Evolutionary conservation across 495 filamentous ascomycete genomes (phyloP).

Genomic region (Talaromyces proteolyticus): DNA sequence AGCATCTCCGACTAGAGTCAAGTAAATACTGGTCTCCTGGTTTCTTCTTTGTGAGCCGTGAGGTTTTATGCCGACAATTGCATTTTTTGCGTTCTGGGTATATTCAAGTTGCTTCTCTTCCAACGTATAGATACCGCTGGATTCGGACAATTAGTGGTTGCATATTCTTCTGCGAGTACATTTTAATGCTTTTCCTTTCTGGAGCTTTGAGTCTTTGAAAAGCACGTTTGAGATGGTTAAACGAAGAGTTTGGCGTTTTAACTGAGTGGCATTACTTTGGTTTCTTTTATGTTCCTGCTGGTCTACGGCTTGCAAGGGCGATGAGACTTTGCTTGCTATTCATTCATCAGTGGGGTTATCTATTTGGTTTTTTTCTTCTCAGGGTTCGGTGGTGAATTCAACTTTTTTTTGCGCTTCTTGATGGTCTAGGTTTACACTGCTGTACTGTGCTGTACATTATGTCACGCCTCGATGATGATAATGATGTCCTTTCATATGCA

Average conservation of each 20-base stretch:
- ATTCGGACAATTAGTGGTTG: background rate
- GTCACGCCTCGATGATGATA: background rate
- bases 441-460: background rate
- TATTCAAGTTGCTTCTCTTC: conserved; percentile 1
- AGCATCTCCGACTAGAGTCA: conserved; percentile 23
- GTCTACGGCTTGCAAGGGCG: background rate
- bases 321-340: background rate
- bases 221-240: background rate
- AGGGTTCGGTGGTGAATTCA: background rate
- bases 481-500: background rate
- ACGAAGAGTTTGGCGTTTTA: background rate
- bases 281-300: background rate
- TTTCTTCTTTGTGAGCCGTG: background rate
- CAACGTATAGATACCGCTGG: conserved; percentile 4
- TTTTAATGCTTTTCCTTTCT: background rate
- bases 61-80: background rate
- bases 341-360: background rate
- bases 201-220: background rate
- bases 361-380: background rate
- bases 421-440: background rate
- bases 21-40: conserved; percentile 7
- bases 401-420: background rate
- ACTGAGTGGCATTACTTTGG: background rate
- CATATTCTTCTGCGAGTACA: background rate
- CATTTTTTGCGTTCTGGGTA: conserved; percentile 6